A percentile compares a stretch with the other conserved stretches of the same genome.
Conservation (phyloP, 805 yeast species). For the Ogataea thermomethanolica region DNA sequence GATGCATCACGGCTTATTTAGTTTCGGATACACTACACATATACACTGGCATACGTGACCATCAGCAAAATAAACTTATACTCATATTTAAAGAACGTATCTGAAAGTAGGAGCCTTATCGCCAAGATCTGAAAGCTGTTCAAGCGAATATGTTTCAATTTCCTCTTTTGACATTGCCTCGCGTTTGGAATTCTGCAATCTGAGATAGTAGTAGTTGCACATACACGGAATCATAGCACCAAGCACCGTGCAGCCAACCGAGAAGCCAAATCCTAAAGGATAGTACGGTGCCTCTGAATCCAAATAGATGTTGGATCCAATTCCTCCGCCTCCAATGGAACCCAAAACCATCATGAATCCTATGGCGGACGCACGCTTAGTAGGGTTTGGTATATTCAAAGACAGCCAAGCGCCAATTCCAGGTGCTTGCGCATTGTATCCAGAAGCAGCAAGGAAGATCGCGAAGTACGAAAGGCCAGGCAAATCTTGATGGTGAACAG, state of each 20-base stretch:
- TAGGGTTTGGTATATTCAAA: conserved; percentile 23
- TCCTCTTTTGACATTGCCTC: conserved; percentile 13
- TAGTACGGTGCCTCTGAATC: conserved; percentile 17
- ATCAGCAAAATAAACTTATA: too few species aligned
- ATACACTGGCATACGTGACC: too few species aligned
- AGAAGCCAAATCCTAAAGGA: conserved; percentile 20
- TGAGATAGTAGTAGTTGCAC: conserved; percentile 15
- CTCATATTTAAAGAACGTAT: conserved; percentile 26
- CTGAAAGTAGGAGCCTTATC: conserved; percentile 40
- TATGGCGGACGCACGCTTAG: conserved; percentile 43
- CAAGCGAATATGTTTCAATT: conserved; percentile 25
- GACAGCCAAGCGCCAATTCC: conserved; percentile 22
- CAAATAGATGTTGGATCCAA: conserved; percentile 19
- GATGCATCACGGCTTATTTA: too few species aligned
- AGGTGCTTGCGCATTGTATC: conserved; percentile 31
- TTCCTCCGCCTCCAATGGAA: conserved; percentile 26
- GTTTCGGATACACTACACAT: too few species aligned
- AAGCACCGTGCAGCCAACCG: conserved; percentile 18
- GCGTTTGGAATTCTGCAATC: conserved; percentile 8
- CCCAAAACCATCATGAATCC: conserved; percentile 42
- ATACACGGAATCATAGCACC: conserved; percentile 21
- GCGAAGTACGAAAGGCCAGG: conserved; percentile 40
- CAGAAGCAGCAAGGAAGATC: conserved; percentile 40
- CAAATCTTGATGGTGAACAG: conserved; percentile 41
- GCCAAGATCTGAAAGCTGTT: conserved; percentile 37